A percentile compares a stretch with the other conserved stretches of the same genome.
Conservation (phyloP, 2,329 filamentous ascomycete genomes). For the Aspergillus pseudotamarii region DNA sequence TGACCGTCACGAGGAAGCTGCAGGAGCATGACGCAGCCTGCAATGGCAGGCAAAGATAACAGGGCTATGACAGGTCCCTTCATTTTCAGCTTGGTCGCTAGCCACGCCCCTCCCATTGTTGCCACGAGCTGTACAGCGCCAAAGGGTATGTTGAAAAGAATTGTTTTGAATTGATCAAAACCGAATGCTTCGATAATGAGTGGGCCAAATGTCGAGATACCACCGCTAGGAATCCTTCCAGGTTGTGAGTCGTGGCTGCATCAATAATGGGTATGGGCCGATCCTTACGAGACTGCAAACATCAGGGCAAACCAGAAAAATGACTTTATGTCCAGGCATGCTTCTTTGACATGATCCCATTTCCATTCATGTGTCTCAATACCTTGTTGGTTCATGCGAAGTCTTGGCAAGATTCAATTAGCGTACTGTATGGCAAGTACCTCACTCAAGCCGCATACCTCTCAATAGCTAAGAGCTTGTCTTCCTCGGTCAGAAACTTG, state of each 20-base stretch:
- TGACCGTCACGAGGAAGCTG: constrained; percentile 49
- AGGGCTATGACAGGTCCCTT: constrained; percentile 59
- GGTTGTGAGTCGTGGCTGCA: constrained; percentile 9
- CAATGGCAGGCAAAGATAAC: constrained; percentile 60
- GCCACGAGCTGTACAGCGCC: constrained; percentile 63
- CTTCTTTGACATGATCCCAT: constrained; percentile 58
- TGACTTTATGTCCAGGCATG: constrained; percentile 60
- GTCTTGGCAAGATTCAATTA: constrained; percentile 20
- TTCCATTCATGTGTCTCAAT: constrained; percentile 50
- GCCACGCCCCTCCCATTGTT: constrained; percentile 60
- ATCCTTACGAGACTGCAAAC: constrained; percentile 54
- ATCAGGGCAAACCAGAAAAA: constrained; percentile 61
- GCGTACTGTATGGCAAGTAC: background rate
- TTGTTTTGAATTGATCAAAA: constrained; percentile 58
- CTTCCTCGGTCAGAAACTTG: constrained; percentile 58
- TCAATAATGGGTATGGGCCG: constrained; percentile 10
- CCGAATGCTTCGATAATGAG: constrained; percentile 63
- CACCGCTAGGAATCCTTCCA: constrained; percentile 56
- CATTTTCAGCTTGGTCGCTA: constrained; percentile 57
- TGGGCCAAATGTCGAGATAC: constrained; percentile 62
- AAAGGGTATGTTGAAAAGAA: constrained; percentile 64
- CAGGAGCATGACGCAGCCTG: constrained; percentile 59
- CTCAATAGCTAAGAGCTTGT: constrained; percentile 62
- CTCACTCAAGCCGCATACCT: constrained; percentile 31
- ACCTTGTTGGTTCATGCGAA: constrained; percentile 55